Evolutionary conservation across 2,329 filamentous ascomycete genomes (phyloP).

Genomic region (Orbilia ellipsospora): DNA sequence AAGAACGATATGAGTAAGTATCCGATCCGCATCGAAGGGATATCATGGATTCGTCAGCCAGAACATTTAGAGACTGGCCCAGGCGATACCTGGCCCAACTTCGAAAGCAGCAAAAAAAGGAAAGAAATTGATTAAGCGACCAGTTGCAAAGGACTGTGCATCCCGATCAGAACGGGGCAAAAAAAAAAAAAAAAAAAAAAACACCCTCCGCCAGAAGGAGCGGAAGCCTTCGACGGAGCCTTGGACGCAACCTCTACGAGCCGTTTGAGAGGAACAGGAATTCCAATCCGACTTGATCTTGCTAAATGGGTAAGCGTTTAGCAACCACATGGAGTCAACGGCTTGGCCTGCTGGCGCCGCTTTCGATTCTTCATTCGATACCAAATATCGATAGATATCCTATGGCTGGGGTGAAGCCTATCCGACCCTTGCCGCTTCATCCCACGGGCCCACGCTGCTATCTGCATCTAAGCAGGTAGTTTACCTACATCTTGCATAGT

Average conservation of each 20-base stretch:
- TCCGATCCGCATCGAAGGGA: too few relatives aligned
- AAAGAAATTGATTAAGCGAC: conserved; percentile 3
- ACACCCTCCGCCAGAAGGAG: background rate
- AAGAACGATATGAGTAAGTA: too few relatives aligned
- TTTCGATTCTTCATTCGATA: too few relatives aligned
- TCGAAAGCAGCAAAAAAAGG: background rate
- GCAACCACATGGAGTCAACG: conserved; percentile 10
- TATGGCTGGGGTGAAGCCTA: background rate
- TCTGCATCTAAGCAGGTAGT: background rate
- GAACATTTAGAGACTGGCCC: too few relatives aligned
- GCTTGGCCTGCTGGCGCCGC: too few relatives aligned
- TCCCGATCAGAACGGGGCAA: background rate
- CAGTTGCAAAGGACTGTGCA: background rate
- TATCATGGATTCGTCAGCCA: too few relatives aligned
- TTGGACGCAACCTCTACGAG: too few relatives aligned
- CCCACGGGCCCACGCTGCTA: conserved; percentile 24
- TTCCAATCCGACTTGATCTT: conserved; percentile 2
- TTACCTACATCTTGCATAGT: too few relatives aligned
- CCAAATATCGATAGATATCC: background rate
- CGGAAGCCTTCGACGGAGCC: conserved; percentile 30
- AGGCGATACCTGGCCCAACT: too few relatives aligned
- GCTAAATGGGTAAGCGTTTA: background rate
- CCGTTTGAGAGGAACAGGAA: conserved; percentile 17
- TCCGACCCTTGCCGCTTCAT: conserved; percentile 15
- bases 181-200: background rate